Base-by-base conservation (phyloP, 257 asterid species). In the Eustoma russellianum region DNA sequence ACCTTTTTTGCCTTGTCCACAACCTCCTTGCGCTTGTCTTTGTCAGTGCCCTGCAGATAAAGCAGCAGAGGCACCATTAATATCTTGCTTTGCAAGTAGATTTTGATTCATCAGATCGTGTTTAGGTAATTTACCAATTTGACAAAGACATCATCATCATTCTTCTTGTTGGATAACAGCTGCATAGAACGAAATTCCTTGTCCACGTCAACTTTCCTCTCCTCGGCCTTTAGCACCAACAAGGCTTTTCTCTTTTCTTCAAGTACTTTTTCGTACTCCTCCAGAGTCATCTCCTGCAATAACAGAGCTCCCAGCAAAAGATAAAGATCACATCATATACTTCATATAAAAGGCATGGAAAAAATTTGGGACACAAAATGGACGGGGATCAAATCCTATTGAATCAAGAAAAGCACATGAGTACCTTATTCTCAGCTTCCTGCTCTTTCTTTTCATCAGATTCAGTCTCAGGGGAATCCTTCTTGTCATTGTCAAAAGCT, bases 231-330 rank as follows among this genome's bases (percentile, higher is more conserved):
- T 13, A 62, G 60, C 19, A 78, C 75, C 56, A 72, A 66, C 65
- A 79, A 69, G 14, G 79, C 70, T 57, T 83, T 77, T 52, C 88
- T 75, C 70, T 77, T 83, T 80, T 80, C 88, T 59, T 79, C 88
- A 33, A 69, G 70, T 28, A 83, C 70, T 50, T 75, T 83, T 55
- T 77, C 78, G 55, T 83, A 83, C 67, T 83, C 93, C 65, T 83
- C 93, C 59, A 83, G 48, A 16, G 93, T 83, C 88, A 79, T 79
- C 77, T 79, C 83, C 88, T 83, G 44, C 19, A 35, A 53, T 16
- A 38, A 38, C 43, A 38, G 12, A 38, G 9, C 7, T 38, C 43
- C 9, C 43, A 38, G 12, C 12, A 38, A 8, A 11, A 38, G 43
- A 38, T 38, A 38, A 38, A 2, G 30, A 24, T 24, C 43, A 38